phyloP scores from a whole-genome alignment of 2,329 filamentous ascomycete species.

The Coniochaeta sp. region DNA sequence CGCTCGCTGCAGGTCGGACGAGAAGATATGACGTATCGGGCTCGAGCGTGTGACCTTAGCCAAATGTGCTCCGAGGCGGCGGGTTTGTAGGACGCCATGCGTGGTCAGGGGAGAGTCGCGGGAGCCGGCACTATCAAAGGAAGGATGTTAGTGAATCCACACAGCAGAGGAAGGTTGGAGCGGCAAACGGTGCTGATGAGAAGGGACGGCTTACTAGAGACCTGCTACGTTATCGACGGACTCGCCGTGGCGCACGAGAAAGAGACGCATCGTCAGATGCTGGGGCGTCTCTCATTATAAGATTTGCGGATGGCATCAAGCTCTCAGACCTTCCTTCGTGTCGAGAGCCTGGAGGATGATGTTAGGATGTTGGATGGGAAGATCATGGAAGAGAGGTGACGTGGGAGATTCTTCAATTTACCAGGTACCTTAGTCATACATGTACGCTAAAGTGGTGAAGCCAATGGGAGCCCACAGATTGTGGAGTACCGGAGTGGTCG shows the following conservation, averaged over 20 bases:
- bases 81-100: conserved; percentile 76
- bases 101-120: conserved; percentile 75
- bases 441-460: no score
- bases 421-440: no score
- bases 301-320: neutral
- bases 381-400: no score
- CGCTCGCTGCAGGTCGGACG: conserved; percentile 72
- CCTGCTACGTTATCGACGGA: conserved; percentile 83
- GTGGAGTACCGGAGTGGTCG: no score
- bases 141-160: no score
- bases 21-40: conserved; percentile 58
- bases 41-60: conserved; percentile 20
- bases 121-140: conserved; percentile 65
- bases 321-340: no score
- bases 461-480: no score
- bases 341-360: no score
- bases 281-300: neutral
- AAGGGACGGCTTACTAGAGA: conserved; percentile 51
- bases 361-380: no score
- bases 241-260: conserved; percentile 82
- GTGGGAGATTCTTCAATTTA: no score
- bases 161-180: conserved; percentile 5
- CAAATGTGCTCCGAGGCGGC: conserved; percentile 60
- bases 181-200: neutral
- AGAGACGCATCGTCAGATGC: conserved; percentile 46